Evolutionary conservation across 1,284 basidiomycete genomes (phyloP).

Genomic region (Cryptococcus sp.): DNA sequence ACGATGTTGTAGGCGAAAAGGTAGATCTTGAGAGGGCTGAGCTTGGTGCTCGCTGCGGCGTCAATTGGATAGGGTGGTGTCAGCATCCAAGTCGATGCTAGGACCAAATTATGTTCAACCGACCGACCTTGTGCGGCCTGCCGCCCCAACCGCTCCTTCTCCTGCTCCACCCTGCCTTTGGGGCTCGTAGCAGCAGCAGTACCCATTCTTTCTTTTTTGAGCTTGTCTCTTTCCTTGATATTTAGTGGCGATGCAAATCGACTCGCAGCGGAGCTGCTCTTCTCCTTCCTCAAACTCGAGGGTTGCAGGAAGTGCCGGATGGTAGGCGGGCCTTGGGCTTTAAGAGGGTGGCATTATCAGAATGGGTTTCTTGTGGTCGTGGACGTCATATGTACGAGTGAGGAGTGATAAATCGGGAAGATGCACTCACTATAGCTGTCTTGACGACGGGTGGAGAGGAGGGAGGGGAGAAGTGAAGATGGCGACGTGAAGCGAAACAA

Average conservation of each 20-base stretch:
- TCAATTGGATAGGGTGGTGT: neutral
- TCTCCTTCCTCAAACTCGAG: too few relatives aligned
- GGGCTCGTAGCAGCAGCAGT: neutral
- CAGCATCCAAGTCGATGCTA: neutral
- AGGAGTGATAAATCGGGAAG: neutral
- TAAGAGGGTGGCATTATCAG: neutral
- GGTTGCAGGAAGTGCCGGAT: neutral
- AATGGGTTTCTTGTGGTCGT: neutral
- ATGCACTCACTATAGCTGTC: neutral
- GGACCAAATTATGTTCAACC: neutral
- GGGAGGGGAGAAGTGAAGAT: neutral
- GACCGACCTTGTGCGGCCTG: constrained; percentile 17
- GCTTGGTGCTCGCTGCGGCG: constrained; percentile 4
- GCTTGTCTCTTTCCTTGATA: neutral
- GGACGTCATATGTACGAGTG: neutral
- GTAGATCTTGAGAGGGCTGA: constrained; percentile 56
- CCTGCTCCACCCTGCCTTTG: constrained; percentile 10
- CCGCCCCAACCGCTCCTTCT: constrained; percentile 21
- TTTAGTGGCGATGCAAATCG: neutral
- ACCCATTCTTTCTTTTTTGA: neutral
- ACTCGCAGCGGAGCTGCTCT: too few relatives aligned
- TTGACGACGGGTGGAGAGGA: neutral
- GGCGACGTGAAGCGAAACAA: too few relatives aligned
- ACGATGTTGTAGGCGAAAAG: constrained; percentile 72
- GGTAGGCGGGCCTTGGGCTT: neutral